A percentile compares a stretch with the other conserved stretches of the same genome.
phyloP scores from a whole-genome alignment of 1,284 basidiomycete genomes.

The Polyporus tsugae region DNA sequence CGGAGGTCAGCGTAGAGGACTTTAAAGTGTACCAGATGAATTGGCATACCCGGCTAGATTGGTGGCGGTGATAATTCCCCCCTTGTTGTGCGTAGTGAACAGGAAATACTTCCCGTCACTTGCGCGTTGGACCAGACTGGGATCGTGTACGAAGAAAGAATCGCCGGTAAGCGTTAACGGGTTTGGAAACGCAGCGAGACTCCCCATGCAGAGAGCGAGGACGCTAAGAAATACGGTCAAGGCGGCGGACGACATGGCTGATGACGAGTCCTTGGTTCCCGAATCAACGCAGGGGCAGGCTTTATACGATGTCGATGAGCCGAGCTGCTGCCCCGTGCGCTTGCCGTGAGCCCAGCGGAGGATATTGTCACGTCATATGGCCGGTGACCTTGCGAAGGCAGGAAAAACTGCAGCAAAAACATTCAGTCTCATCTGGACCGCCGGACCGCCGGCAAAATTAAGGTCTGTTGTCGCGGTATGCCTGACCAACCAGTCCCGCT shows the following conservation, averaged over 20 bases:
- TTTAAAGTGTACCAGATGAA: background rate
- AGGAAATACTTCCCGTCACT: conserved; percentile 35
- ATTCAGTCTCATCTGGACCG: background rate
- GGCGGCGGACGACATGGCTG: background rate
- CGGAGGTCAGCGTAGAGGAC: background rate
- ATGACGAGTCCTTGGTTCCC: background rate
- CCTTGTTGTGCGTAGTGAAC: conserved; percentile 33
- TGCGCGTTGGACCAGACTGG: conserved; percentile 31
- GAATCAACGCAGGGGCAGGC: background rate
- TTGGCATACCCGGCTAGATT: conserved; percentile 32
- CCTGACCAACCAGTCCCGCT: background rate
- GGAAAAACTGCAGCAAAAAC: background rate
- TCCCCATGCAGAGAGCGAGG: conserved; percentile 12
- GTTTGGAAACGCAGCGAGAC: conserved; percentile 28
- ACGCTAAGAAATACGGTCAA: conserved; percentile 14
- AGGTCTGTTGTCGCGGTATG: conserved; percentile 1
- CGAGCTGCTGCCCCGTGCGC: background rate
- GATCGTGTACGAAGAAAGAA: conserved; percentile 31
- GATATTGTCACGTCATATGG: background rate
- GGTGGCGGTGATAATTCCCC: conserved; percentile 31
- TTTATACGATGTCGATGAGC: background rate
- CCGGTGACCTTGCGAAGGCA: background rate
- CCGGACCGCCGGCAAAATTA: conserved; percentile 10
- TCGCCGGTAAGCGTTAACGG: conserved; percentile 27
- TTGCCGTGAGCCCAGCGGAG: background rate